Evolutionary conservation across 441 rosid species (phyloP).

Genomic region (Raphanus hybrid): DNA sequence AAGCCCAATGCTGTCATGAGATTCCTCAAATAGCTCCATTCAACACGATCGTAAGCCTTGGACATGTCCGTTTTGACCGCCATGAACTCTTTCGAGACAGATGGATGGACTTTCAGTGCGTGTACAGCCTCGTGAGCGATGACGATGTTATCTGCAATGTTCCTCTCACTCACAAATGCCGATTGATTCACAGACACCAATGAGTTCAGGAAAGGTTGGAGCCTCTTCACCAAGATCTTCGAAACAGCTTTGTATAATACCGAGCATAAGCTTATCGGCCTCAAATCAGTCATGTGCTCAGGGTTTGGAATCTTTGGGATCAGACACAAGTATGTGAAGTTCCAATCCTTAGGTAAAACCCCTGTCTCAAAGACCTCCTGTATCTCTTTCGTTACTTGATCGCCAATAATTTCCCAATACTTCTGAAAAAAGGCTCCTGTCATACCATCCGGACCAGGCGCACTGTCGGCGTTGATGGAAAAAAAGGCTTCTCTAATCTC

Average conservation of each 20-base stretch:
- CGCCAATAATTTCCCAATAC: not conserved
- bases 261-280: not conserved
- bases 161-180: not conserved
- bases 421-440: not conserved
- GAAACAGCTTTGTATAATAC: not conserved
- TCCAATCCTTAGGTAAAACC: not conserved
- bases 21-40: too few species aligned
- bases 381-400: not conserved
- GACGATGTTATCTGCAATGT: not conserved
- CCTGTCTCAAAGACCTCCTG: not conserved
- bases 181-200: not conserved
- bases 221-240: not conserved
- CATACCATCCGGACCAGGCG: not conserved
- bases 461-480: not conserved
- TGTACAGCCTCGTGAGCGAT: not conserved
- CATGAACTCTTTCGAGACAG: not conserved
- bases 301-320: not conserved
- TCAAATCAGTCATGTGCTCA: not conserved
- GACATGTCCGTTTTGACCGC: not conserved
- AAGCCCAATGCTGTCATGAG: too few species aligned
- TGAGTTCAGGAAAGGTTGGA: not conserved
- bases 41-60: not conserved
- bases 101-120: not conserved
- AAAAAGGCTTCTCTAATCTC: not conserved
- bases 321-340: not conserved